phyloP scores from a whole-genome alignment of 1,284 basidiomycete genomes.

The Fomitopsis betulina region DNA sequence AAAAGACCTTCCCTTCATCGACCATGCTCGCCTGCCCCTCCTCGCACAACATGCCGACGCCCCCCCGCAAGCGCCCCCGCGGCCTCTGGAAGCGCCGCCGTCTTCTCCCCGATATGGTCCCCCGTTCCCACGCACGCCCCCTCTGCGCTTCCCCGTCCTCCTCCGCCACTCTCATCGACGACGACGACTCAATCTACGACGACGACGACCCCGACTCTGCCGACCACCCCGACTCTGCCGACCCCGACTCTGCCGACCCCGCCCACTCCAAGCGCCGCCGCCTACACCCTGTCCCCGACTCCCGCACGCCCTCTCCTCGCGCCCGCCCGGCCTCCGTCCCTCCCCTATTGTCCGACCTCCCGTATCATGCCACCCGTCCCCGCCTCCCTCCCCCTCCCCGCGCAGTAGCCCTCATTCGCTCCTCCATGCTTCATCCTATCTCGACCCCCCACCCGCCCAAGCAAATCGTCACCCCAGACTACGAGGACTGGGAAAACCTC shows the following conservation, averaged over 20 bases:
- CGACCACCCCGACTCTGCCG: conserved; percentile 32
- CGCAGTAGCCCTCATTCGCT: conserved; percentile 2
- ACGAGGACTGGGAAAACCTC: conserved; percentile 60
- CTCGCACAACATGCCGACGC: conserved; percentile 5
- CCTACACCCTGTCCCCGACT: conserved; percentile 12
- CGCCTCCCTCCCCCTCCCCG: not conserved
- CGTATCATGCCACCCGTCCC: conserved; percentile 5
- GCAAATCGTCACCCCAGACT: conserved; percentile 3
- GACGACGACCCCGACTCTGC: conserved; percentile 32
- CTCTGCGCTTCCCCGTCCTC: conserved; percentile 6
- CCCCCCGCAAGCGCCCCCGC: conserved; percentile 33
- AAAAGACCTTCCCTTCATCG: not conserved
- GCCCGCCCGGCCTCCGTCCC: conserved; percentile 9
- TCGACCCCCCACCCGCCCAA: not conserved
- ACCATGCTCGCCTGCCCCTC: conserved; percentile 7
- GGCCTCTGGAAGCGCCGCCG: conserved; percentile 49
- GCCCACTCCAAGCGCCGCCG: conserved; percentile 25
- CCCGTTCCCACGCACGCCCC: conserved; percentile 22
- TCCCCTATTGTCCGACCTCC: conserved; percentile 10
- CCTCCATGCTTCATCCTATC: not conserved
- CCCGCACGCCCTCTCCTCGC: conserved; percentile 13
- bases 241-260: conserved; percentile 15
- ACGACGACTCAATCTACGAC: conserved; percentile 20
- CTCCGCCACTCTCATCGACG: conserved; percentile 7
- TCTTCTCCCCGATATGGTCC: conserved; percentile 20